phyloP scores from a whole-genome alignment of 2,329 filamentous ascomycete genomes.

The Tothia fuscella region DNA sequence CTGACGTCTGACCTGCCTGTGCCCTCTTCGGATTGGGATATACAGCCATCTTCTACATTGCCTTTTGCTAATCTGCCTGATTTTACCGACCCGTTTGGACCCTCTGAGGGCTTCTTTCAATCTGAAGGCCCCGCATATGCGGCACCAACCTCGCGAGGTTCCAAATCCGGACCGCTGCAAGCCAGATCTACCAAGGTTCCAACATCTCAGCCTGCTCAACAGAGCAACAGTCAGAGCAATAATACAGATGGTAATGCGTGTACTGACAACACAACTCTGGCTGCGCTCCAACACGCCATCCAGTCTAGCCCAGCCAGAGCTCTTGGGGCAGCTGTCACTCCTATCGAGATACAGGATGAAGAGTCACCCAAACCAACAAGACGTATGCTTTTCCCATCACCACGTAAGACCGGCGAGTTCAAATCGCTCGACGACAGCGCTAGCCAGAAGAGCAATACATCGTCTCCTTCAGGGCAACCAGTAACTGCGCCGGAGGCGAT shows the following conservation, averaged over 20 bases:
- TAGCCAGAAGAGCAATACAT: constrained; percentile 9
- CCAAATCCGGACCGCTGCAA: background rate
- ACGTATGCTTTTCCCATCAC: constrained; percentile 65
- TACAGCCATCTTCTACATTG: constrained; percentile 34
- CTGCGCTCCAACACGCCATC: constrained; percentile 41
- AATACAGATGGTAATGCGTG: constrained; percentile 6
- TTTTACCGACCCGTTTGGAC: constrained; percentile 8
- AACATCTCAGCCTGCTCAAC: constrained; percentile 17
- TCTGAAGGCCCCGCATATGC: background rate
- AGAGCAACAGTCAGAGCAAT: constrained; percentile 19
- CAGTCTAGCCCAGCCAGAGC: constrained; percentile 49
- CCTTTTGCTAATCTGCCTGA: constrained; percentile 11
- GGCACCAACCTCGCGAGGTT: background rate
- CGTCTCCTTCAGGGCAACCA: constrained; percentile 2
- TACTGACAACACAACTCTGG: constrained; percentile 20
- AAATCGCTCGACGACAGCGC: constrained; percentile 47
- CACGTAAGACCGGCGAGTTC: constrained; percentile 50
- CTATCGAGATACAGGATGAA: constrained; percentile 30
- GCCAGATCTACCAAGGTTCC: background rate
- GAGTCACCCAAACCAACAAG: constrained; percentile 48
- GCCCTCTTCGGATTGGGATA: constrained; percentile 17
- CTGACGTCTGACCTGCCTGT: constrained; percentile 16
- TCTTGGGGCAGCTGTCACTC: constrained; percentile 33
- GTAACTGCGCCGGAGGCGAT: background rate
- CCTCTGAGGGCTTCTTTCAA: background rate